These are phyloP conservation scores for Phalaenopsis aphrodite DNA, from an alignment of 106 monocot species.

Conservation along the genomic window DNA sequence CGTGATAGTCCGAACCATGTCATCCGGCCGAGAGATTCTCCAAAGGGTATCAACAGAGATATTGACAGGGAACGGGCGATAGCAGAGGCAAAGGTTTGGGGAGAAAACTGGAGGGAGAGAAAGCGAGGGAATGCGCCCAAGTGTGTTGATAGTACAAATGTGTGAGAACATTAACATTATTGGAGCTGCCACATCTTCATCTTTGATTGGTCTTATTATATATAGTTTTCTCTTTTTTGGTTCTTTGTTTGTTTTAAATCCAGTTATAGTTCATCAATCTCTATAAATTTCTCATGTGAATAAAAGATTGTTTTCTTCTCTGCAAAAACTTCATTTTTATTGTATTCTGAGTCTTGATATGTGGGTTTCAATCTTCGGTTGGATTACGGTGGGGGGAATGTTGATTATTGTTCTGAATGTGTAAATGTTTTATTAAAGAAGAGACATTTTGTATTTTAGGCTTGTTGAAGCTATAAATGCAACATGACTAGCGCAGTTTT, in stretches of 20 bases:
- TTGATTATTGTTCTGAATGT: slow-evolving; percentile 3
- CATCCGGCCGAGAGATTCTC: slow-evolving; percentile 9
- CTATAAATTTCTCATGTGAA: slow-evolving; percentile 6
- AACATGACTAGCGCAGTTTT: background rate
- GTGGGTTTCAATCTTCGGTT: background rate
- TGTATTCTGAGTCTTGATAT: background rate
- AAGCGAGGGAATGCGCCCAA: slow-evolving; percentile 11
- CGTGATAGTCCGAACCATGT: slow-evolving; percentile 10
- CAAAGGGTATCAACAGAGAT: slow-evolving; percentile 13
- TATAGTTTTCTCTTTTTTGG: background rate
- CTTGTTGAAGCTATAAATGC: background rate
- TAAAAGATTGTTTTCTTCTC: slow-evolving; percentile 7
- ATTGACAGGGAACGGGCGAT: slow-evolving; percentile 41
- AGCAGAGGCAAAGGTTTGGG: slow-evolving; percentile 64
- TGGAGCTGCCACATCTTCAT: background rate
- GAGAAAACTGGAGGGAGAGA: slow-evolving; percentile 65
- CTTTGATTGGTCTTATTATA: background rate
- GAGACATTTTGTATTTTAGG: background rate
- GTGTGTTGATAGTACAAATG: slow-evolving; percentile 25
- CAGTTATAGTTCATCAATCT: background rate
- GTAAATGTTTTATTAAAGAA: background rate
- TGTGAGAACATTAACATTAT: background rate
- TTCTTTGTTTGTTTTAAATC: background rate
- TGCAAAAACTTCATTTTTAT: background rate
- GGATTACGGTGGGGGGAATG: background rate